These are phyloP conservation scores for Pseudocercospora eumusae DNA, from an alignment of 2,329 filamentous ascomycete species.

Conservation along the genomic window DNA sequence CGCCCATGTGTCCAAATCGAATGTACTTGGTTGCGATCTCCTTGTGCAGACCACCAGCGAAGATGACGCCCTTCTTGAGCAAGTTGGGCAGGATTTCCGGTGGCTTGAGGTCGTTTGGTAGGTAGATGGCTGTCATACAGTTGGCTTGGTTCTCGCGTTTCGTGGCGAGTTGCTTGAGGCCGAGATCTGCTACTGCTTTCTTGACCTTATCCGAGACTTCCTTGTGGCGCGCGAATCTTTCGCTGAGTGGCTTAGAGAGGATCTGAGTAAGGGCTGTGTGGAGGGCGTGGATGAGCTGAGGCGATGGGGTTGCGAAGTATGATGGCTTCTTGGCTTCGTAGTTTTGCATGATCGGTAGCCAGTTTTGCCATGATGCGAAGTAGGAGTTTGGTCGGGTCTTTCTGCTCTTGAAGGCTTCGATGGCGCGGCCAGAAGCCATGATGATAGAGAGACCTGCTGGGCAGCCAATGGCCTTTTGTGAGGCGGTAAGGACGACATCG, in stretches of 20 bases:
- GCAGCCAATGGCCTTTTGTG: slow-evolving; percentile 95
- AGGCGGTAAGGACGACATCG: slow-evolving; percentile 89
- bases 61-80: slow-evolving; percentile 83
- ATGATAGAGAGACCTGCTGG: slow-evolving; percentile 92
- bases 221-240: slow-evolving; percentile 80
- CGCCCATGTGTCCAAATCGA: slow-evolving; percentile 96
- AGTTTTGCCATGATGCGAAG: slow-evolving; percentile 97
- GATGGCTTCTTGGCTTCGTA: slow-evolving; percentile 97
- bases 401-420: slow-evolving; percentile 75
- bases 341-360: slow-evolving; percentile 97
- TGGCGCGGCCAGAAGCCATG: slow-evolving; percentile 87
- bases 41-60: slow-evolving; percentile 94
- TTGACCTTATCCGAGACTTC: slow-evolving; percentile 83
- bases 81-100: slow-evolving; percentile 83
- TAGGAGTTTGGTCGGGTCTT: slow-evolving; percentile 83
- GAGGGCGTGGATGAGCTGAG: slow-evolving; percentile 88
- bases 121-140: slow-evolving; percentile 96
- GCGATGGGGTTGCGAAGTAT: slow-evolving; percentile 95
- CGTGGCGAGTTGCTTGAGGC: slow-evolving; percentile 80
- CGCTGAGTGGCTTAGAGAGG: slow-evolving; percentile 72
- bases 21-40: slow-evolving; percentile 93
- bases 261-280: slow-evolving; percentile 88
- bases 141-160: slow-evolving; percentile 91
- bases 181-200: slow-evolving; percentile 74
- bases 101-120: slow-evolving; percentile 79